Conservation (phyloP, 2,329 filamentous ascomycete genomes). For the Teratosphaeria zuluensis region DNA sequence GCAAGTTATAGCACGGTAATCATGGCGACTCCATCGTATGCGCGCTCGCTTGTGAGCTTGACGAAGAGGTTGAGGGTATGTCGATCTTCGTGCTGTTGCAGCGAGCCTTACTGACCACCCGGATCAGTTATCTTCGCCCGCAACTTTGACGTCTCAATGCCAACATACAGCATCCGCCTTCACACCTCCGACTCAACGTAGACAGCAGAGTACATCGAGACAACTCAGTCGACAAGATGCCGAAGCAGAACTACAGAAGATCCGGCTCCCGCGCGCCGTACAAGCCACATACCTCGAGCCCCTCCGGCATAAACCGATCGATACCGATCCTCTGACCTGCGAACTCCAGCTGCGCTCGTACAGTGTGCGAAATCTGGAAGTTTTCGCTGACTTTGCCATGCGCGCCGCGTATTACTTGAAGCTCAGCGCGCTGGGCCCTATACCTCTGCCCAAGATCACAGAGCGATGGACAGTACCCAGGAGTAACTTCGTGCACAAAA, state of each 20-base stretch:
- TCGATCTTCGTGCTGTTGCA: neutral
- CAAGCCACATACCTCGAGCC: conserved; percentile 81
- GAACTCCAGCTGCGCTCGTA: conserved; percentile 91
- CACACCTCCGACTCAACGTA: neutral
- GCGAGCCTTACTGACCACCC: conserved; percentile 9
- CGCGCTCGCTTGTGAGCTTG: conserved; percentile 33
- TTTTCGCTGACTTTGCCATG: conserved; percentile 89
- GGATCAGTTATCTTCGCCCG: conserved; percentile 13
- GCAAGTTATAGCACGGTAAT: neutral
- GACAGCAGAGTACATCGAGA: neutral
- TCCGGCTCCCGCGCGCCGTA: conserved; percentile 65
- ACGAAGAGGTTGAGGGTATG: conserved; percentile 35
- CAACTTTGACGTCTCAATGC: conserved; percentile 5
- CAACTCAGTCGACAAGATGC: conserved; percentile 1
- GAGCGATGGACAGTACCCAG: conserved; percentile 92
- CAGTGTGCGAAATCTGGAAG: conserved; percentile 79
- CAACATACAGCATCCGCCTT: conserved; percentile 4
- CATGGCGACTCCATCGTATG: conserved; percentile 37
- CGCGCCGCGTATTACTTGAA: conserved; percentile 90
- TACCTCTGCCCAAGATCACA: conserved; percentile 74
- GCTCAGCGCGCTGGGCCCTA: conserved; percentile 73
- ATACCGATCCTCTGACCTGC: conserved; percentile 54
- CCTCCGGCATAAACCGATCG: conserved; percentile 61
- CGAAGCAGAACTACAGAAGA: conserved; percentile 19
- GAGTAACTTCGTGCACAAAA: conserved; percentile 90